Evolutionary conservation across 345 rosid genomes (phyloP), one percentile per base, ranked within the genome.

Genomic region (Draba incana): DNA sequence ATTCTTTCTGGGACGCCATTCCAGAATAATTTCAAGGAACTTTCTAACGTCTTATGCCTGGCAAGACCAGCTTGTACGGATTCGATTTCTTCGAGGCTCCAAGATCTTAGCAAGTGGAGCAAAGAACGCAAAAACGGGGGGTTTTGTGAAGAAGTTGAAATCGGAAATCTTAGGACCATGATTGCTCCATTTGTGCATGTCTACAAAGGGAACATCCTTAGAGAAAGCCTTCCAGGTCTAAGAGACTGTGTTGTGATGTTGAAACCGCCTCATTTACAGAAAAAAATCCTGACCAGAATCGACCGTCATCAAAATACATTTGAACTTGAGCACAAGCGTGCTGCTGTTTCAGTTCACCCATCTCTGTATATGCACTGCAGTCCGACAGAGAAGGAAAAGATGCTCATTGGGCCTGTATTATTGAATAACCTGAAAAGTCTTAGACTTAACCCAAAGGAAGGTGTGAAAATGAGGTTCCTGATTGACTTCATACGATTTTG

Each of bases 1-100:
- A 83, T 88, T 60, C 89, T 91, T 28, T 88, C 97, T 0, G 97
- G 97, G 51, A 91, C 97, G 27, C 91, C 90, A 0, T 90, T 90
- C 62, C 97, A 90, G 78, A 91, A 91, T 31, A 91, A 88, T 50
- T 88, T 83, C 43, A 81, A 71, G 46, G 96, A 91, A 75, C 85
- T 91, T 8, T 83, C 60, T 20, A 91, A 86, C 57, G 82, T 84
- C 12, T 62, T 91, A 35, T 69, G 73, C 72, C 68, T 91, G 76
- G 83, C 77, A 33, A 77, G 82, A 12, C 92, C 88, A 5, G 75
- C 77, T 35, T 78, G 82, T 57, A 70, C 57, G 15, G 74, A 69
- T 4, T 37, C 1, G 28, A 60, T 78, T 39, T 71, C 74, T 16
- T 50, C 57, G 31, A 20, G 50, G 49, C 59, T 48, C 65, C 73